Evolutionary conservation across 2,329 filamentous ascomycete genomes (phyloP).

Genomic region (Alternaria sp.): DNA sequence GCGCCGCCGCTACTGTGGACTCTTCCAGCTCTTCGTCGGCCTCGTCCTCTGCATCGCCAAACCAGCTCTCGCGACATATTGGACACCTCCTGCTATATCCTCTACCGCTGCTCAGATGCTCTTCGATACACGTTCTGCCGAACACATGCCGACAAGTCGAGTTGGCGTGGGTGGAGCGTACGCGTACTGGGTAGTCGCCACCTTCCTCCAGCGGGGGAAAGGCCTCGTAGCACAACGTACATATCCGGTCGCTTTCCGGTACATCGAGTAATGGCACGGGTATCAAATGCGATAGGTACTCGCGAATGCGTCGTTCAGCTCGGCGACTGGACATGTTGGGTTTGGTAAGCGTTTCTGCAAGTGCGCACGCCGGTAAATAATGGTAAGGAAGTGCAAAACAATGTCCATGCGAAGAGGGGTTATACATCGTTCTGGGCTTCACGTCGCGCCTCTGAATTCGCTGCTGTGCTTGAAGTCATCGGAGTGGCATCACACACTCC

Average conservation of each 20-base stretch:
- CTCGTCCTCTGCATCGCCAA: neutral
- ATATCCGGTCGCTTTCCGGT: neutral
- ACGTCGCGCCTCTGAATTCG: neutral
- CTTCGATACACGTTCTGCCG: neutral
- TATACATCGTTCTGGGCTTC: neutral
- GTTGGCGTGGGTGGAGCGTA: neutral
- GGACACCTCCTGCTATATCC: neutral
- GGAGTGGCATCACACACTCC: too few relatives aligned
- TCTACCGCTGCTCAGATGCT: neutral
- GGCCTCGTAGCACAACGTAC: neutral
- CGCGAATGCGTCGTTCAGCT: neutral
- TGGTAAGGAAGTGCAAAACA: neutral
- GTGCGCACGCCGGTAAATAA: too few relatives aligned
- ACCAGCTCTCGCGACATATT: neutral
- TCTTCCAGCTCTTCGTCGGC: neutral
- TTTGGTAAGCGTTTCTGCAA: too few relatives aligned
- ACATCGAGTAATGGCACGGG: neutral
- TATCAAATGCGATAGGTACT: neutral
- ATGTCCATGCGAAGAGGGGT: neutral
- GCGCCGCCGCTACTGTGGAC: neutral
- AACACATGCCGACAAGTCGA: neutral
- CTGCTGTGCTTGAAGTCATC: too few relatives aligned
- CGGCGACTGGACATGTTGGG: neutral
- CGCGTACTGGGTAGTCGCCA: neutral
- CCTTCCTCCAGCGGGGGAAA: neutral